Conservation (phyloP, 495 filamentous ascomycete species). For the Thermothielavioides terrestris region DNA sequence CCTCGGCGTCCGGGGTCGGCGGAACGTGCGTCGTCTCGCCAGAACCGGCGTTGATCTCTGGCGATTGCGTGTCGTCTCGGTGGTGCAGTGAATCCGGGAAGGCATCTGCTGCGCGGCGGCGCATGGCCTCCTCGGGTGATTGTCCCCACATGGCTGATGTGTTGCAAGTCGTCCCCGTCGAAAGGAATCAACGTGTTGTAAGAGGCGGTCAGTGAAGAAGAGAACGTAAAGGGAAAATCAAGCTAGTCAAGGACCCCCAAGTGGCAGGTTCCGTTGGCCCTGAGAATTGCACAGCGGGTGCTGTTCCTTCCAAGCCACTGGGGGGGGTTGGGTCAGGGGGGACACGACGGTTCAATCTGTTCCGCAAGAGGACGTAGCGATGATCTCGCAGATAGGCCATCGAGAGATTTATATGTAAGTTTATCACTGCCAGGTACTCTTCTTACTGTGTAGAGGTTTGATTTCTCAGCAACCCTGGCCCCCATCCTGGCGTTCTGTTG, state of each 20-base stretch:
- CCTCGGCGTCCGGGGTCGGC: conserved; percentile 29
- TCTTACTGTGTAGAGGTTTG: too few relatives aligned
- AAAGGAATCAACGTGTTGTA: too few relatives aligned
- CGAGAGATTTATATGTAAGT: too few relatives aligned
- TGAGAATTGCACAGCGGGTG: not conserved
- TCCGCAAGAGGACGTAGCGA: not conserved
- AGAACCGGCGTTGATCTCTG: not conserved
- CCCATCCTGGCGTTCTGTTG: too few relatives aligned
- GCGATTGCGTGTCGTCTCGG: conserved; percentile 11
- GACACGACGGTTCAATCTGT: too few relatives aligned
- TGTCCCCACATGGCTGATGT: conserved; percentile 8
- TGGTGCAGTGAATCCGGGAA: conserved; percentile 20
- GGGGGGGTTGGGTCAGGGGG: not conserved
- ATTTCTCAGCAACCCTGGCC: conserved; percentile 2
- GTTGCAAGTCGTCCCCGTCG: too few relatives aligned
- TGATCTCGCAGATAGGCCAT: too few relatives aligned
- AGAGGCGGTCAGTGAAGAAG: not conserved
- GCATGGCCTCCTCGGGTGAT: conserved; percentile 16
- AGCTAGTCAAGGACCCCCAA: conserved; percentile 5
- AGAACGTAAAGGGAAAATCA: not conserved
- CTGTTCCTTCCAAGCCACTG: not conserved
- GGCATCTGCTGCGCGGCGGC: conserved; percentile 11
- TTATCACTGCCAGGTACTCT: too few relatives aligned
- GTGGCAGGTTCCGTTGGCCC: not conserved
- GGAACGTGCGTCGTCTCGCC: conserved; percentile 12